A percentile compares a stretch with the other conserved stretches of the same genome.
phyloP scores from a whole-genome alignment of 345 rosid genomes.

The Psidium guajava region DNA sequence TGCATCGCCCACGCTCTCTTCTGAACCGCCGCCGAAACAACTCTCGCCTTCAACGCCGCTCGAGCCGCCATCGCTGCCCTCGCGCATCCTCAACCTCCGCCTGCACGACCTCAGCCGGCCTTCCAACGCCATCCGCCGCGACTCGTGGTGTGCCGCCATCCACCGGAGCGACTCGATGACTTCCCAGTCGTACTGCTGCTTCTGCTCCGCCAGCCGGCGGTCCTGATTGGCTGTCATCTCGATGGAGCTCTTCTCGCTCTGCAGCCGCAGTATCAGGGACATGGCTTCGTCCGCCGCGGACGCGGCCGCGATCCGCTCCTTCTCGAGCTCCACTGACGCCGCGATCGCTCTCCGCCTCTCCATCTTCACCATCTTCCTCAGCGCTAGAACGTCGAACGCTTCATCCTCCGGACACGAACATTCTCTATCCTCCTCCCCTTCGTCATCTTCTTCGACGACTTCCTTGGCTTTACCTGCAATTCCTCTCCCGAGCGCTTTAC shows the following conservation, averaged over 20 bases:
- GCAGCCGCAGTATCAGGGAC: slow-evolving; percentile 75
- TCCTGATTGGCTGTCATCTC: slow-evolving; percentile 57
- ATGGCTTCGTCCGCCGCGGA: slow-evolving; percentile 73
- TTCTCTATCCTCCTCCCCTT: slow-evolving; percentile 15
- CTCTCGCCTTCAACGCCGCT: neutral
- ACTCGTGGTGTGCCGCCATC: slow-evolving; percentile 35
- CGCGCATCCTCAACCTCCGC: slow-evolving; percentile 10
- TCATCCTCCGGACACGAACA: slow-evolving; percentile 33
- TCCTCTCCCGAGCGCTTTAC: neutral
- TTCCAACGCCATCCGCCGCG: slow-evolving; percentile 18
- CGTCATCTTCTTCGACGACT: neutral
- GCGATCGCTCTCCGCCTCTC: slow-evolving; percentile 38
- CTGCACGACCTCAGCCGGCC: slow-evolving; percentile 16
- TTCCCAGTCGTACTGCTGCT: slow-evolving; percentile 35
- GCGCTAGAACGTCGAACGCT: slow-evolving; percentile 28
- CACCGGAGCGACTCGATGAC: slow-evolving; percentile 57
- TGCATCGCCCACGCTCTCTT: neutral
- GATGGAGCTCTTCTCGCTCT: slow-evolving; percentile 44
- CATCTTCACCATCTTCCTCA: slow-evolving; percentile 49
- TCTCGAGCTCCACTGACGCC: slow-evolving; percentile 46
- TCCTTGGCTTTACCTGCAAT: neutral
- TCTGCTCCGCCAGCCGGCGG: slow-evolving; percentile 47
- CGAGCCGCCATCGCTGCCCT: neutral
- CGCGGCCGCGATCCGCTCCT: slow-evolving; percentile 66
- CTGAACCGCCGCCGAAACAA: neutral